Evolutionary conservation across 192 early-diverging fungal species (phyloP), one percentile per base, ranked within the genome.

Genomic region (Backusella tuberculispora): DNA sequence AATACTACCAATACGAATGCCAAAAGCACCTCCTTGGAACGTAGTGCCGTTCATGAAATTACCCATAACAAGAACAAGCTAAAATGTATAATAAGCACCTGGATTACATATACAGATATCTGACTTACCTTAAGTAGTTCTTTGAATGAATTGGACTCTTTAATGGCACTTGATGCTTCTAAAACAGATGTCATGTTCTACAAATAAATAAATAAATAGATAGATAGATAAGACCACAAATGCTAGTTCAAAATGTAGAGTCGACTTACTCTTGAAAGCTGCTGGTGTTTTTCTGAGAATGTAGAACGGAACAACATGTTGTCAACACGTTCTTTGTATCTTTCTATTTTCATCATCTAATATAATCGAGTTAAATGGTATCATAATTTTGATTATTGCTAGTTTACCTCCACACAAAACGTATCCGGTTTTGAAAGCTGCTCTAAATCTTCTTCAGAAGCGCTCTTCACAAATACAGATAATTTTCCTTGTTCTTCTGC

Each of bases 1-100:
- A 44, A 95, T 90, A 84, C 92, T 94, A 14, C 87, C 82, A 76
- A 94, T 93, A 79, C 90, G 91, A 71, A 95, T 90, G 15, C 94
- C 94, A 85, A 92, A 95, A 4, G 94, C 94, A n/a, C 92, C 93
- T 41, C 94, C 94, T 71, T 93, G 90, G 80, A 91, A 89, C 0
- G 89, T 86, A 2, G 82, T 85, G 0, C 91, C 92, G 69, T 95
- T 95, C 90, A 95, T 92, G 81, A 87, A 95, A 79, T 95, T 95
- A 64, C 94, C 94, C 19, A 94, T 83, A 40, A 92, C 87, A 63
- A 95, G 82, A 69, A 95, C 91, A 63, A 94, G 66, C 86, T 87
- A 68, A 6, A 74, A 44, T 53, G 42, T 37, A 37, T 24, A 9
- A 42, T 37, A 66, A 15, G 14, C 17, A 15, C 46, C 45, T 44